Base-by-base conservation (phyloP, 2,329 filamentous ascomycete species). In the Pseudocercospora crystallina region DNA sequence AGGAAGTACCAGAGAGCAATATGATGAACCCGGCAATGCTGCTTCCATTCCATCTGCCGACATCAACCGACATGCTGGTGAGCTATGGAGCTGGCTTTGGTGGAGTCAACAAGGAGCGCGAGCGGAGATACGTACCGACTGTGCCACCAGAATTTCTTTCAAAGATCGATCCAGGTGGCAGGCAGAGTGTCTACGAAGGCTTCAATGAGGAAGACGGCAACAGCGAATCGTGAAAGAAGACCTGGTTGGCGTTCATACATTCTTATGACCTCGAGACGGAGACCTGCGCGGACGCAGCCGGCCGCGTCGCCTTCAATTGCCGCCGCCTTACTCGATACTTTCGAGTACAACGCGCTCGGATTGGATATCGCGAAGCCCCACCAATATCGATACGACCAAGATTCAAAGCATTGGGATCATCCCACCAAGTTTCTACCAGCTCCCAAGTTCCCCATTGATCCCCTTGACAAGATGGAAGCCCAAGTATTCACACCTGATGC, bases 1-100 rank as follows among this genome's bases (percentile, higher is more conserved):
- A 86, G 13, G 83, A 87, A 38, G 77, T 84, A 11, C 86, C 87
- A 0, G 83, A 89, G 60, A 80, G 88, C 53, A 77, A 96, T 32
- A 82, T 96, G 37, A 73, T 97, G 46, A 91, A 97, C 65, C 90
- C 92, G 2, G 88, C 91, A 2, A 77, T 96, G 53, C 95, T 96
- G 80, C 80, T 99, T 20, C 94, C 94, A 0, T 99, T 99, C 68
- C 87, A 87, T n/a, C 77, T 99, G 26, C 94, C 94, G 1, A 96
- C 92, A 1, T 94, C 90, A 50, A 97, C 91, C 20, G 94, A 99
- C 69, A 99, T 99, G 94, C 80, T 97, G 41, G 83, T 99, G 41
- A 92, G 86, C 59, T 99, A 95, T 65, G 94, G 94, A 0, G 91
- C 94, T 10, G 94, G 94, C 0, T 94, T 97, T 65, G 94, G 94